phyloP scores from a whole-genome alignment of 768 basidiomycete genomes.

The Lactarius evosmus region DNA sequence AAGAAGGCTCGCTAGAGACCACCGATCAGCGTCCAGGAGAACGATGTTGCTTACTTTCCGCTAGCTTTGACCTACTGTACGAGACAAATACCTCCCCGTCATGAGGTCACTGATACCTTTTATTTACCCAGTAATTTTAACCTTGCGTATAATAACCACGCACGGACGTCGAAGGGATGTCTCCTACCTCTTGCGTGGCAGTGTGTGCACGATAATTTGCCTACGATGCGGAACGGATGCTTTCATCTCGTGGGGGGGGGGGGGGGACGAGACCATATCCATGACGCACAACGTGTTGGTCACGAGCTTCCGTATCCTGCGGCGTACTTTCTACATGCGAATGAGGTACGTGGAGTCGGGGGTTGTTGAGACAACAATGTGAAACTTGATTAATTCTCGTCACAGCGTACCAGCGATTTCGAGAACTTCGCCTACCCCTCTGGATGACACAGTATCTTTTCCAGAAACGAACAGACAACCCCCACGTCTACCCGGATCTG shows the following conservation, averaged over 20 bases:
- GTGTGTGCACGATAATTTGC: neutral
- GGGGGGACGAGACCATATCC: neutral
- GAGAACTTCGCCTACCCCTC: neutral
- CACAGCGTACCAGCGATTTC: neutral
- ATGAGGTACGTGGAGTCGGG: neutral
- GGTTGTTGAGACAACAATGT: neutral
- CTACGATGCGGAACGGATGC: neutral
- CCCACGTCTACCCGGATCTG: neutral
- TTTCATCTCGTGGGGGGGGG: too few relatives aligned
- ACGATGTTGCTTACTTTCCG: neutral
- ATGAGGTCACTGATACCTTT: neutral
- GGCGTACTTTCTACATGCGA: neutral
- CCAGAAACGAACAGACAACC: neutral
- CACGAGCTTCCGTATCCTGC: neutral
- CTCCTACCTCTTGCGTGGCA: neutral
- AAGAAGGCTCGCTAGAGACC: neutral
- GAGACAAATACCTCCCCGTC: neutral
- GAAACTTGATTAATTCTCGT: neutral
- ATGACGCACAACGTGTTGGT: neutral
- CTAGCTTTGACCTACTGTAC: neutral
- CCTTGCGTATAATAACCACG: neutral
- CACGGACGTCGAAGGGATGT: neutral
- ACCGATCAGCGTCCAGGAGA: constrained; percentile 3
- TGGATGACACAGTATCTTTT: neutral
- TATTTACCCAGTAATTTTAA: constrained; percentile 4